Conservation (phyloP, 139 green algal species). For the Micractinium sp. region DNA sequence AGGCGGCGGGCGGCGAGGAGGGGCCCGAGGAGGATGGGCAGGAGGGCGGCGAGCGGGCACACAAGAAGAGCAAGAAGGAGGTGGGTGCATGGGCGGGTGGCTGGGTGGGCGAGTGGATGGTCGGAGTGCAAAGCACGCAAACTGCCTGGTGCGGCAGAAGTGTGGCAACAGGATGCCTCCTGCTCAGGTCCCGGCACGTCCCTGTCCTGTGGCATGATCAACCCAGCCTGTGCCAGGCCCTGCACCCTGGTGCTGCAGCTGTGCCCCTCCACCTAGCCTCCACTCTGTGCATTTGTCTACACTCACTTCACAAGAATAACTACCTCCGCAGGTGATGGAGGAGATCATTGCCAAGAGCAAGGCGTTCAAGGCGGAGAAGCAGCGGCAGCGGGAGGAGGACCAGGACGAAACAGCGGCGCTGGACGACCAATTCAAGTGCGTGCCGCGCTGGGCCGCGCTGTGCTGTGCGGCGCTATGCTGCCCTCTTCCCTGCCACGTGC, state of each 20-base stretch:
- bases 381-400: constrained; percentile 90
- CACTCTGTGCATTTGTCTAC: too few species aligned
- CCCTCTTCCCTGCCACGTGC: not conserved
- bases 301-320: too few species aligned
- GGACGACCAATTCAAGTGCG: constrained; percentile 74
- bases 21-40: constrained; percentile 31
- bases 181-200: too few species aligned
- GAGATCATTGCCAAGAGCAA: constrained; percentile 98
- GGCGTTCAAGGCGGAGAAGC: constrained; percentile 73
- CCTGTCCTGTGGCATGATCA: too few species aligned
- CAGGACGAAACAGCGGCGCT: constrained; percentile 77
- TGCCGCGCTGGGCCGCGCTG: constrained; percentile 42
- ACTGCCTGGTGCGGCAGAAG: too few species aligned
- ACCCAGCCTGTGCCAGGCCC: too few species aligned
- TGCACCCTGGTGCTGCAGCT: not conserved
- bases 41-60: constrained; percentile 31
- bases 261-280: too few species aligned
- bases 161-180: too few species aligned
- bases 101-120: not conserved
- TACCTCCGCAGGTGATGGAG: constrained; percentile 88
- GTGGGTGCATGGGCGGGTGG: constrained; percentile 38
- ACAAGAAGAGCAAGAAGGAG: constrained; percentile 77
- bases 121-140: not conserved
- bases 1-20: constrained; percentile 4
- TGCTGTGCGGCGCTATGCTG: not conserved